Evolutionary conservation across 2,329 filamentous ascomycete genomes (phyloP).

Genomic region (Fusarium buxicola): DNA sequence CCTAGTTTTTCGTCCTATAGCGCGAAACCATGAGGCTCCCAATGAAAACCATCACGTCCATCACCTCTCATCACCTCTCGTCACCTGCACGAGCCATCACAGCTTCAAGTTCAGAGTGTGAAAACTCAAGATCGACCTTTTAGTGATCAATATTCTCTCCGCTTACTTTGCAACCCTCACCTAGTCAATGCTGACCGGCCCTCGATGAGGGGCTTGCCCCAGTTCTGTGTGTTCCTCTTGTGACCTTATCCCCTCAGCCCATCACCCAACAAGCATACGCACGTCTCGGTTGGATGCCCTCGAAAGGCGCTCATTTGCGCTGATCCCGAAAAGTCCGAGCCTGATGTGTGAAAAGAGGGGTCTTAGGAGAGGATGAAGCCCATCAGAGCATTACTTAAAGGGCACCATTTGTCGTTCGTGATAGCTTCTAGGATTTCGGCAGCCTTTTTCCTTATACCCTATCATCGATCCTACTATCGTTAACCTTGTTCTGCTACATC

Average conservation of each 20-base stretch:
- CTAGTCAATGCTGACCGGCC: constrained; percentile 8
- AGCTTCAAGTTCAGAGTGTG: too few relatives aligned
- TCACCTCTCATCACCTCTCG: constrained; percentile 30
- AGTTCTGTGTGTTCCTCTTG: constrained; percentile 5
- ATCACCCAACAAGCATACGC: constrained; percentile 37
- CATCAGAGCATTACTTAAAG: constrained; percentile 25
- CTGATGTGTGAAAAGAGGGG: constrained; percentile 3
- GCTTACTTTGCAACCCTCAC: constrained; percentile 19
- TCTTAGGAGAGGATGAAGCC: background rate
- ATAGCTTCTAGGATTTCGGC: background rate
- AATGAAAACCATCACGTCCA: constrained; percentile 41
- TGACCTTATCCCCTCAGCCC: constrained; percentile 32
- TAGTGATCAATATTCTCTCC: constrained; percentile 26
- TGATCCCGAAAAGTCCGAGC: constrained; percentile 28
- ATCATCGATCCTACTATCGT: constrained; percentile 2
- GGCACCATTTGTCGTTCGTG: constrained; percentile 2
- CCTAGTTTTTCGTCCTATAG: constrained; percentile 32
- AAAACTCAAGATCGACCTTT: constrained; percentile 26
- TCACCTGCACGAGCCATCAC: constrained; percentile 46
- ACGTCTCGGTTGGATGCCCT: constrained; percentile 32
- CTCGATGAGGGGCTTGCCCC: constrained; percentile 6
- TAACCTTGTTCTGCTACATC: background rate
- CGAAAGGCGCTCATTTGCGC: constrained; percentile 28
- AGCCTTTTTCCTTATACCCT: background rate
- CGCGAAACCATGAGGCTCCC: constrained; percentile 36